A percentile compares a stretch with the other conserved stretches of the same genome.
phyloP scores from a whole-genome alignment of 1,284 basidiomycete genomes.

The Fistulinella cinereoalba region DNA sequence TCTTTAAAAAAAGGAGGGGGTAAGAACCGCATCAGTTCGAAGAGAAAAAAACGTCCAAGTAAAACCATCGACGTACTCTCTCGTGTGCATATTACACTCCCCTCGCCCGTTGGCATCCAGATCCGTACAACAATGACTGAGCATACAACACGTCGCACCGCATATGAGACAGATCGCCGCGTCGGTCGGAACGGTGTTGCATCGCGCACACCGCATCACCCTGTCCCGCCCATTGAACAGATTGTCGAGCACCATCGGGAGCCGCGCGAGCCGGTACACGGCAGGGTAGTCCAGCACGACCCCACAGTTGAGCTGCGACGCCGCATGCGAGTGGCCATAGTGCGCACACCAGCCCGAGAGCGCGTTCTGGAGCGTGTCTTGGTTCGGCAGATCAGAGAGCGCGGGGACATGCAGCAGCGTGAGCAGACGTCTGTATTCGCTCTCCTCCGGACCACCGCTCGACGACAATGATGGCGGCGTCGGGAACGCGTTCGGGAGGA shows the following conservation, averaged over 20 bases:
- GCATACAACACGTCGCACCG: constrained; percentile 85
- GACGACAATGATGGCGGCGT: constrained; percentile 27
- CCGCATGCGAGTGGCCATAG: constrained; percentile 71
- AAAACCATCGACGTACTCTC: constrained; percentile 65
- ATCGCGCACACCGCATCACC: constrained; percentile 72
- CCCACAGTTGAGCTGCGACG: constrained; percentile 69
- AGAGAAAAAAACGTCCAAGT: not conserved
- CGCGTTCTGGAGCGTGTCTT: constrained; percentile 80
- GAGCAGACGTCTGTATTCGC: constrained; percentile 83
- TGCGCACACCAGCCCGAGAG: constrained; percentile 83
- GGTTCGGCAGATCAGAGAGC: constrained; percentile 71
- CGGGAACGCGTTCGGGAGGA: constrained; percentile 65
- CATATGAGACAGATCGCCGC: constrained; percentile 93
- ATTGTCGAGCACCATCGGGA: constrained; percentile 83
- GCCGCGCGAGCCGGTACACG: constrained; percentile 79
- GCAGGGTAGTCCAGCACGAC: constrained; percentile 82
- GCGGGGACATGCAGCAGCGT: constrained; percentile 73
- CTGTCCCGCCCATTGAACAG: constrained; percentile 70
- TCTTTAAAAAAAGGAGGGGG: constrained; percentile 3
- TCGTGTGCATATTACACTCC: constrained; percentile 95
- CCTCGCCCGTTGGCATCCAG: constrained; percentile 58
- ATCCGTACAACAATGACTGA: constrained; percentile 91
- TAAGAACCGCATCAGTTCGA: not conserved
- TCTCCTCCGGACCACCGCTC: constrained; percentile 35
- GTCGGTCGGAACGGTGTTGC: constrained; percentile 78